Evolutionary conservation across 1,284 basidiomycete genomes (phyloP).

Genomic region (Naganishia albida): DNA sequence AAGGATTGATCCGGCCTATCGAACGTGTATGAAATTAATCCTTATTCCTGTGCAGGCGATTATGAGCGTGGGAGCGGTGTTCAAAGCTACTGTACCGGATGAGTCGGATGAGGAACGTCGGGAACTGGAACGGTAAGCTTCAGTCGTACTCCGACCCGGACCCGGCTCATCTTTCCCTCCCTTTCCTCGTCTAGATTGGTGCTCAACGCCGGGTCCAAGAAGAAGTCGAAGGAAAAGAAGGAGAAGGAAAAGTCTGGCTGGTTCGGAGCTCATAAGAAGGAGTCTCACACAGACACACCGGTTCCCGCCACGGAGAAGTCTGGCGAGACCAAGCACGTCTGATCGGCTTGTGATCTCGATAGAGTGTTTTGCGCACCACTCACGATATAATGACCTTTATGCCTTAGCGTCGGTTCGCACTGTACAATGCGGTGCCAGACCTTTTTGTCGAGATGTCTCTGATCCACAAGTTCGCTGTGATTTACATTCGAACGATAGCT

Average conservation of each 20-base stretch:
- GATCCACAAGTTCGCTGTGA: too few relatives aligned
- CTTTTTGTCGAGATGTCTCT: too few relatives aligned
- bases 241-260: conserved; percentile 36
- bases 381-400: too few relatives aligned
- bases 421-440: too few relatives aligned
- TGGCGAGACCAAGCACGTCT: conserved; percentile 10
- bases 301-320: neutral
- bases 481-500: too few relatives aligned
- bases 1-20: conserved; percentile 17
- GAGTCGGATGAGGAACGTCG: conserved; percentile 87
- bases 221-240: conserved; percentile 47
- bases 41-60: conserved; percentile 62
- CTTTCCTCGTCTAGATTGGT: conserved; percentile 43
- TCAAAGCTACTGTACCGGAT: conserved; percentile 79
- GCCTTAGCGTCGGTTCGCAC: too few relatives aligned
- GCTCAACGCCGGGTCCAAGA: conserved; percentile 54
- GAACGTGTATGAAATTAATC: too few relatives aligned
- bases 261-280: conserved; percentile 26
- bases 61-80: conserved; percentile 77
- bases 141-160: neutral
- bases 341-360: neutral
- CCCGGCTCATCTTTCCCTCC: too few relatives aligned
- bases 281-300: neutral
- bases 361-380: too few relatives aligned
- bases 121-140: conserved; percentile 74